These are phyloP conservation scores for Eutrema yunnanense DNA, from an alignment of 345 rosid genomes.

Conservation along the genomic window DNA sequence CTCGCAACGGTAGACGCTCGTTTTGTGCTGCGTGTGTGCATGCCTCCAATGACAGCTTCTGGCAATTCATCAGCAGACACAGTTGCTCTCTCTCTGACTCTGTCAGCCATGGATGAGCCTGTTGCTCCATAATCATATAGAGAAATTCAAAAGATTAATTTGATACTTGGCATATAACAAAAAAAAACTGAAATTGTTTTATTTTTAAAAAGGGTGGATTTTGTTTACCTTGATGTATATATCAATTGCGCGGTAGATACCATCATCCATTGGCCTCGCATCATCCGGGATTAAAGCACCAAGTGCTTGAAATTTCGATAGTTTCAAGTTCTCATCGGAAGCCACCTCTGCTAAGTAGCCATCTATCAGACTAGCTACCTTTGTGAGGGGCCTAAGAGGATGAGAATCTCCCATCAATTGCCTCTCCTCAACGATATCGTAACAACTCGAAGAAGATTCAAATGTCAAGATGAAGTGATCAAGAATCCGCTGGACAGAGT, in stretches of 20 bases:
- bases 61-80: constrained; percentile 77
- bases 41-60: constrained; percentile 87
- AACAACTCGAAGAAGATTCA: constrained; percentile 29
- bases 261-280: constrained; percentile 74
- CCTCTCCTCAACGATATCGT: constrained; percentile 39
- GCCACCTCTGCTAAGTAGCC: constrained; percentile 91
- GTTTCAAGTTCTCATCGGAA: constrained; percentile 77
- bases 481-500: constrained; percentile 79
- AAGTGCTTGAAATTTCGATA: constrained; percentile 60
- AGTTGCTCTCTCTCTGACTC: constrained; percentile 74
- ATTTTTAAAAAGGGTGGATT: too few species aligned
- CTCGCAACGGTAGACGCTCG: constrained; percentile 83
- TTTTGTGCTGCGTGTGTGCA: constrained; percentile 93
- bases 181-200: neutral
- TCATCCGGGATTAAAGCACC: constrained; percentile 67
- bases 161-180: neutral
- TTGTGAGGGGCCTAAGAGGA: constrained; percentile 46
- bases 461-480: constrained; percentile 54
- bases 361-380: constrained; percentile 77
- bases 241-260: constrained; percentile 86
- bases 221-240: constrained; percentile 72
- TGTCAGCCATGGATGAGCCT: constrained; percentile 92
- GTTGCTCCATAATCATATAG: constrained; percentile 9
- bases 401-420: constrained; percentile 46
- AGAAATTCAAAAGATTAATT: neutral